Percentiles rank a stretch among this genome's conserved stretches.
These are phyloP conservation scores for Streptanthus diversifolius DNA, from an alignment of 345 rosid genomes.

Conservation along the genomic window DNA sequence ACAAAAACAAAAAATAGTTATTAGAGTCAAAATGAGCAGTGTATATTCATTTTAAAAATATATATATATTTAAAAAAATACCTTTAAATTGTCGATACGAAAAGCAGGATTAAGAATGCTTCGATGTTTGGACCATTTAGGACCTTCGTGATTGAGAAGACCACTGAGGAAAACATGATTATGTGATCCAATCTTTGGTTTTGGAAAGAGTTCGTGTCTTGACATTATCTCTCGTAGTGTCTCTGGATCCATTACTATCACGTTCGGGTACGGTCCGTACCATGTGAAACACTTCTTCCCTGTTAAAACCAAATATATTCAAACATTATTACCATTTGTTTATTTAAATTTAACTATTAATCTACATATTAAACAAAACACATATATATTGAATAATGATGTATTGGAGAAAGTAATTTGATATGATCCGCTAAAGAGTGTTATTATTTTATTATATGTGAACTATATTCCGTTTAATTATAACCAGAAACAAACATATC, in stretches of 20 bases:
- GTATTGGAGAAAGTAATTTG: neutral
- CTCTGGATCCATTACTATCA: slow-evolving; percentile 44
- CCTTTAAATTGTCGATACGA: slow-evolving; percentile 52
- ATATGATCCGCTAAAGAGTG: neutral
- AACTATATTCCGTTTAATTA: neutral
- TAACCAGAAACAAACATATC: neutral
- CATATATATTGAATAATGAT: neutral
- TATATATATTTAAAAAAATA: too few relatives aligned
- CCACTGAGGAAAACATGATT: slow-evolving; percentile 38
- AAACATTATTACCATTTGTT: slow-evolving; percentile 8
- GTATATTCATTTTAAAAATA: too few relatives aligned
- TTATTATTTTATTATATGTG: neutral
- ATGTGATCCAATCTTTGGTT: slow-evolving; percentile 32
- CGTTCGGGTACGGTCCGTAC: slow-evolving; percentile 43
- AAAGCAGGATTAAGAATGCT: slow-evolving; percentile 53
- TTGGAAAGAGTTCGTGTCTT: slow-evolving; percentile 39
- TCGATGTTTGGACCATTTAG: slow-evolving; percentile 53
- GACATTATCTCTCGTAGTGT: slow-evolving; percentile 37
- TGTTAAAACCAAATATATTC: neutral
- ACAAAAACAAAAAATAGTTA: neutral
- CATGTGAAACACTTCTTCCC: slow-evolving; percentile 46
- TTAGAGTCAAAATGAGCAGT: slow-evolving; percentile 25
- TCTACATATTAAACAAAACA: slow-evolving; percentile 9
- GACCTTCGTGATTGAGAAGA: slow-evolving; percentile 41
- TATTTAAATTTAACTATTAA: neutral